Conservation (phyloP, 345 rosid species). For the Camelina sativa region DNA sequence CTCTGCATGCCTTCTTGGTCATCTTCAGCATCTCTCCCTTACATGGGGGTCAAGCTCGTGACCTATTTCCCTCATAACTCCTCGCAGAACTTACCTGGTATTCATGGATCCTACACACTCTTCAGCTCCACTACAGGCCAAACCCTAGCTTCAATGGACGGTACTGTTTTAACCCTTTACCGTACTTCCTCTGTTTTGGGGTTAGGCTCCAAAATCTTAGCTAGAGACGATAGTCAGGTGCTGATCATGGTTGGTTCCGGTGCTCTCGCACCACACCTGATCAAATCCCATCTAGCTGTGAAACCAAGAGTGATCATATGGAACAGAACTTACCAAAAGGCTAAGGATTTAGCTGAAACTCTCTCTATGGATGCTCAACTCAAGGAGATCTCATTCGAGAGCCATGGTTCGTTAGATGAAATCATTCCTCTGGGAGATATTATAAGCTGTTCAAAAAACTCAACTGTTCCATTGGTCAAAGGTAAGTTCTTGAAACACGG, state of each 20-base stretch:
- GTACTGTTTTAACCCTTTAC: constrained; percentile 69
- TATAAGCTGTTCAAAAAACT: constrained; percentile 88
- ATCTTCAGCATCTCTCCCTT: constrained; percentile 68
- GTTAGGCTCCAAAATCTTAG: constrained; percentile 65
- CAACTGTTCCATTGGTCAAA: constrained; percentile 66
- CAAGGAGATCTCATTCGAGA: constrained; percentile 53
- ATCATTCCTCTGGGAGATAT: constrained; percentile 67
- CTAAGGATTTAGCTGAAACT: constrained; percentile 56
- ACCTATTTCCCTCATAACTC: constrained; percentile 85
- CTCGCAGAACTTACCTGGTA: constrained; percentile 64
- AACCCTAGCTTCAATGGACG: constrained; percentile 74
- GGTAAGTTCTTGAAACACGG: constrained; percentile 70
- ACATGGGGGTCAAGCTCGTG: constrained; percentile 89
- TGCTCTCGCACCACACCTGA: constrained; percentile 78
- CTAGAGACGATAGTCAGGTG: constrained; percentile 58
- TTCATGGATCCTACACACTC: constrained; percentile 79
- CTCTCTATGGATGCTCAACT: constrained; percentile 46
- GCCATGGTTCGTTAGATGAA: constrained; percentile 57
- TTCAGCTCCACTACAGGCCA: constrained; percentile 83
- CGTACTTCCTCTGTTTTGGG: constrained; percentile 81
- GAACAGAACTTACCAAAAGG: constrained; percentile 73
- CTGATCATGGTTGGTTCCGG: constrained; percentile 95
- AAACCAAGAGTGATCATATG: constrained; percentile 74
- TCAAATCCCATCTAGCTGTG: constrained; percentile 78
- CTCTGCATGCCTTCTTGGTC: constrained; percentile 96